phyloP scores from a whole-genome alignment of 495 filamentous ascomycete genomes.

The Glonium stellatum region DNA sequence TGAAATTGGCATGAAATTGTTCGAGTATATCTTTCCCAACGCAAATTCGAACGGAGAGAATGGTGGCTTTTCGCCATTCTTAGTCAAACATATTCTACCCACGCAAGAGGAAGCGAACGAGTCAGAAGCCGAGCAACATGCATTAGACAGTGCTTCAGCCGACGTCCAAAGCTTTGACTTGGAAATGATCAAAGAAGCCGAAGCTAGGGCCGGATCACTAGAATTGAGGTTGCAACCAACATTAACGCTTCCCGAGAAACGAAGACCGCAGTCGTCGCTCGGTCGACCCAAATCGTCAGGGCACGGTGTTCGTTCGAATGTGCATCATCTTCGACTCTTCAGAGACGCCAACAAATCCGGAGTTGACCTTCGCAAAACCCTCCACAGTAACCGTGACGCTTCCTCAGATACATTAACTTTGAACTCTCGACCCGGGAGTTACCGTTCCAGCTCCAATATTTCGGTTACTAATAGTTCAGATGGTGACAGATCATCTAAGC shows the following conservation, averaged over 20 bases:
- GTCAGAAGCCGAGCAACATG: conserved; percentile 28
- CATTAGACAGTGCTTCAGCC: conserved; percentile 21
- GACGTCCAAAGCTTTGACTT: background rate
- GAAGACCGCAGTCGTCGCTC: conserved; percentile 25
- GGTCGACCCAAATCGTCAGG: conserved; percentile 1
- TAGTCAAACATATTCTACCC: conserved; percentile 69
- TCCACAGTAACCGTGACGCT: conserved; percentile 9
- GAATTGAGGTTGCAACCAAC: conserved; percentile 76
- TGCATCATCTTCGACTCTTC: conserved; percentile 33
- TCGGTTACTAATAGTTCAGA: conserved; percentile 40
- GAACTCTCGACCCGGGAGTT: conserved; percentile 39
- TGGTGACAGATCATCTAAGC: conserved; percentile 45
- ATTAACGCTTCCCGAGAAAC: conserved; percentile 53
- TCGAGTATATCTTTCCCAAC: conserved; percentile 94
- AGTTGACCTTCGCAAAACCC: conserved; percentile 8
- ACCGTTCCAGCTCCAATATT: conserved; percentile 46
- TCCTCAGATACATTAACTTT: background rate
- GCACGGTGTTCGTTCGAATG: conserved; percentile 12
- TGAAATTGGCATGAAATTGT: conserved; percentile 87
- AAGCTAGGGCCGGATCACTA: conserved; percentile 57
- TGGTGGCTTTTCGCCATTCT: conserved; percentile 65
- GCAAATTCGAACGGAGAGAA: conserved; percentile 53
- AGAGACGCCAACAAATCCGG: conserved; percentile 10
- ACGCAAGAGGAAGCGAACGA: conserved; percentile 57
- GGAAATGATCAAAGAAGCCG: conserved; percentile 5